These are phyloP conservation scores for Neurospora cerealis DNA, from an alignment of 495 filamentous ascomycete species.

Conservation along the genomic window DNA sequence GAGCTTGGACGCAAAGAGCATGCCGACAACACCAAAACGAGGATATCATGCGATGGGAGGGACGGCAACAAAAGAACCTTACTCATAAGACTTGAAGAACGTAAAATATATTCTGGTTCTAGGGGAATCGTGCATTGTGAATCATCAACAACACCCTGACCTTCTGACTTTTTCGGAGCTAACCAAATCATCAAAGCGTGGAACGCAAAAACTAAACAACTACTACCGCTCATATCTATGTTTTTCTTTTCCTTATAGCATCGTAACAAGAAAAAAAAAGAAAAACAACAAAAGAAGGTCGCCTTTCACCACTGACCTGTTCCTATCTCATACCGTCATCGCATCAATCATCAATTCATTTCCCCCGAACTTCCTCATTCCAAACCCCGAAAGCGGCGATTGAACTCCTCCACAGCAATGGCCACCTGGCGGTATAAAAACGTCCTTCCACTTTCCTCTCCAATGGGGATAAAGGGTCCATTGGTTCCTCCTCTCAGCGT, in stretches of 20 bases:
- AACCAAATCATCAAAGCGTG: neutral
- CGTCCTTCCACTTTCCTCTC: conserved; percentile 75
- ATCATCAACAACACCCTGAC: neutral
- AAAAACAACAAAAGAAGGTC: neutral
- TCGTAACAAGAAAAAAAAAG: neutral
- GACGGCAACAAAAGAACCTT: neutral
- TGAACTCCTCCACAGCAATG: conserved; percentile 49
- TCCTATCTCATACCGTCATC: neutral
- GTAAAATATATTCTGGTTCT: neutral
- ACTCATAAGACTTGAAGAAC: neutral
- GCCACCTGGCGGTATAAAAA: conserved; percentile 65
- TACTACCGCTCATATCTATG: neutral
- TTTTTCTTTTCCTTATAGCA: neutral
- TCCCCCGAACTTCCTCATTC: conserved; percentile 14
- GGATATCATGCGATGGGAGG: neutral
- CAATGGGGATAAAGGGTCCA: conserved; percentile 89
- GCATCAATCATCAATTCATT: neutral
- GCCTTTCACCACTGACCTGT: neutral
- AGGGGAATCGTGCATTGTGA: neutral
- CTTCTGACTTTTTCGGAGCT: neutral
- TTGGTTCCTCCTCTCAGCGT: conserved; percentile 82
- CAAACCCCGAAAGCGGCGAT: conserved; percentile 39
- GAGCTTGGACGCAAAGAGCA: neutral
- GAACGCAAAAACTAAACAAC: neutral
- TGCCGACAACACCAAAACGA: neutral